These are phyloP conservation scores for Leishmania braziliensis DNA, from an alignment of 208 protist species.

Conservation along the genomic window DNA sequence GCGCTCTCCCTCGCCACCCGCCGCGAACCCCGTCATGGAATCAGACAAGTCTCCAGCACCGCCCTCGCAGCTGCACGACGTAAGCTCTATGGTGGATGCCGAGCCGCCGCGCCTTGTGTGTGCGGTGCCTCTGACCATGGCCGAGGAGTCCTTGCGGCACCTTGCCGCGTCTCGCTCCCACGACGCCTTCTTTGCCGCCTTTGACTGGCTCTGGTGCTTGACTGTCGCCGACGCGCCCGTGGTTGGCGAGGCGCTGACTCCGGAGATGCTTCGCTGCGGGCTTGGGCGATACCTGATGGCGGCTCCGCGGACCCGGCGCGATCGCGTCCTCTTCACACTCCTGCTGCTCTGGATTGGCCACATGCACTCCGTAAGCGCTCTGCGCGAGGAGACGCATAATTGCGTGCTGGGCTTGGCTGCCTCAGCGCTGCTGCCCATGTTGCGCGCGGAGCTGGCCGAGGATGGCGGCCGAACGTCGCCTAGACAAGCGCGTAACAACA, in stretches of 20 bases:
- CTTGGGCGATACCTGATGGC: constrained; percentile 61
- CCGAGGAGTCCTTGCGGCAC: constrained; percentile 35
- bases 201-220: constrained; percentile 78
- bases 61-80: constrained; percentile 19
- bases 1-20: background rate
- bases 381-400: constrained; percentile 36
- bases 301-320: constrained; percentile 58
- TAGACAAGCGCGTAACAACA: too few species aligned
- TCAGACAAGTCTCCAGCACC: background rate
- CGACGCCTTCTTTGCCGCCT: constrained; percentile 60
- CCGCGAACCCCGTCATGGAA: background rate
- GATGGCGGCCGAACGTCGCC: background rate
- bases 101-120: constrained; percentile 38
- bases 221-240: constrained; percentile 48
- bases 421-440: constrained; percentile 41
- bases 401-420: constrained; percentile 41
- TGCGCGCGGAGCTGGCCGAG: constrained; percentile 35
- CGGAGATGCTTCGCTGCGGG: constrained; percentile 28
- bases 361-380: constrained; percentile 35
- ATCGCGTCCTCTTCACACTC: constrained; percentile 69
- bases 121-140: constrained; percentile 37
- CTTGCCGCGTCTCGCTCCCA: constrained; percentile 48
- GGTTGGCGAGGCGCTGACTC: constrained; percentile 40
- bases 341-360: constrained; percentile 72
- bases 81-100: constrained; percentile 43